Evolutionary conservation across 2,329 filamentous ascomycete genomes (phyloP), one percentile per base, ranked within the genome.

Genomic region (Aspergillus novoparasiticus): DNA sequence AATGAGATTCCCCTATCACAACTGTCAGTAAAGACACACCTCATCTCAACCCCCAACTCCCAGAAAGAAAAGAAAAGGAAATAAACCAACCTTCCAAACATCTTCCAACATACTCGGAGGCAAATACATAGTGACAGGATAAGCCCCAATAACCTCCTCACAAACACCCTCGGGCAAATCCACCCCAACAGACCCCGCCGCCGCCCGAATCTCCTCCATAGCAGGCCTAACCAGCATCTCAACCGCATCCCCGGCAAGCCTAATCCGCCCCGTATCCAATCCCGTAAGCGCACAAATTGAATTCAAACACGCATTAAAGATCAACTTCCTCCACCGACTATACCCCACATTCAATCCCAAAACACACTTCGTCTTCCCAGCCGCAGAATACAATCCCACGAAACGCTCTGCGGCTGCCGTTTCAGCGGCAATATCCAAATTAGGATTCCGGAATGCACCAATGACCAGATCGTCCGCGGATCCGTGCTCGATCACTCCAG

Each of bases 241-340:
- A 6, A 86, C 72, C 1, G 78, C 66, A 30, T 63, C 75, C 34
- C 78, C 78, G 16, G 78, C 75, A 45, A 85, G 75, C 28, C 83
- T 79, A 56, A 88, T 79, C 14, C 83, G 76, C 2, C 80, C 78
- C 0, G 83, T 84, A 68, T 87, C 85, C 64, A 87, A 74, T 2
- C 79, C 78, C 0, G 82, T 79, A 28, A 87, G 77, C 0, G 85
- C 81, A 46, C 81, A 83, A 26, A 87, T 81, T 0, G 85, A 79
- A 67, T 87, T 87, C 68, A 84, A 79, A 28, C 79, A 82, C 0
- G 84, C 81, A 64, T 82, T 83, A 66, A 81, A 82, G 14, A 87
- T 75, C 6, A 88, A 76, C 62, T 78, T 78, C 10, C 67, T 64
- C 76, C 76, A 78, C 6, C 76, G 71, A 19, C 70, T 66, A 34